Evolutionary conservation across 768 basidiomycete species (phyloP).

Genomic region (Pisolithus tinctorius): DNA sequence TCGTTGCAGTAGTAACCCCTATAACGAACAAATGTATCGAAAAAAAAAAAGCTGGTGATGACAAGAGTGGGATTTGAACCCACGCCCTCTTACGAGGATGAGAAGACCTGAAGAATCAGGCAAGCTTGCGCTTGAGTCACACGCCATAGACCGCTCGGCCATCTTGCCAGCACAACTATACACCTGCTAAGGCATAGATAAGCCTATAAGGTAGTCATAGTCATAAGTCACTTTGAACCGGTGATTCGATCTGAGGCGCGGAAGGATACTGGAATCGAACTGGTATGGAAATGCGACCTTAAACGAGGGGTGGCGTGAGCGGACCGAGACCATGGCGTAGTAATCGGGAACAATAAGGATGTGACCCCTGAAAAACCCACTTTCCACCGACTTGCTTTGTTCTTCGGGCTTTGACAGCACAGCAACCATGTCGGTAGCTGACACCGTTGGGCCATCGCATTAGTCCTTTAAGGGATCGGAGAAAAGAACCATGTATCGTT

Average conservation of each 20-base stretch:
- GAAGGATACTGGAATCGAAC: no score
- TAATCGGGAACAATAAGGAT: background rate
- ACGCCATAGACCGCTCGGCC: constrained; percentile 41
- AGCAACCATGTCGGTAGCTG: background rate
- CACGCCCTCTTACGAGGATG: constrained; percentile 14
- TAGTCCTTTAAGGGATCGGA: background rate
- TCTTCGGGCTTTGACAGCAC: background rate
- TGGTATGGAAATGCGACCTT: no score
- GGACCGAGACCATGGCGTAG: no score
- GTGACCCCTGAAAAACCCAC: background rate
- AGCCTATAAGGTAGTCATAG: background rate
- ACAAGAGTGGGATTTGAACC: constrained; percentile 22
- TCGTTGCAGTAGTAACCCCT: background rate
- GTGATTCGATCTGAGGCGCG: no score
- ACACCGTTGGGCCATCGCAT: background rate
- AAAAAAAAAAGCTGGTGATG: constrained; percentile 5
- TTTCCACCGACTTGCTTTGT: background rate
- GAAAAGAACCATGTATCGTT: background rate
- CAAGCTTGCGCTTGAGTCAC: constrained; percentile 36
- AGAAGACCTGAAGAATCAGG: constrained; percentile 13
- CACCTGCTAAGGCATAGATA: background rate
- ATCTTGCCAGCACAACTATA: constrained; percentile 26
- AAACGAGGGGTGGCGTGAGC: no score
- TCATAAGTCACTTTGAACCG: no score
- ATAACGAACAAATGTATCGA: background rate